phyloP scores from a whole-genome alignment of 306 rosid species.

The Leucaena leucocephala region DNA sequence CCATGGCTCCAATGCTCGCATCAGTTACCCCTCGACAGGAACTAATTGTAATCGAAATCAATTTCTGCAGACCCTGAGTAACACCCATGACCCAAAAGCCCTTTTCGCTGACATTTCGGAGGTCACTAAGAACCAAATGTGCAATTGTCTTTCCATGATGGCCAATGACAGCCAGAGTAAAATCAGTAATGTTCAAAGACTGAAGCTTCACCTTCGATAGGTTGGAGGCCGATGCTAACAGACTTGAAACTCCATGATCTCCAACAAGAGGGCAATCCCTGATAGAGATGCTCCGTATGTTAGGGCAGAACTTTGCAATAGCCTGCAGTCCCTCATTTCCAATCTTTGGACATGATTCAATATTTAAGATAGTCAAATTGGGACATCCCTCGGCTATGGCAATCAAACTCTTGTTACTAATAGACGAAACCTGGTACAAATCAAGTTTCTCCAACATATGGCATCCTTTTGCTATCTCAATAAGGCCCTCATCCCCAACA shows the following conservation, averaged over 20 bases:
- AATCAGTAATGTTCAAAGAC: slow-evolving; percentile 79
- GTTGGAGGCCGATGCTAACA: slow-evolving; percentile 61
- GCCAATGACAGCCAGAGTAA: slow-evolving; percentile 91
- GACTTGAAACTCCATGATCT: slow-evolving; percentile 83
- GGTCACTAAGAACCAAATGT: slow-evolving; percentile 66
- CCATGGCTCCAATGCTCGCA: slow-evolving; percentile 80
- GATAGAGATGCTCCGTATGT: slow-evolving; percentile 63
- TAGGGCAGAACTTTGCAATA: slow-evolving; percentile 70
- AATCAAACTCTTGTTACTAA: slow-evolving; percentile 76
- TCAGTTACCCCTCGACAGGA: slow-evolving; percentile 85
- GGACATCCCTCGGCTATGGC: slow-evolving; percentile 87
- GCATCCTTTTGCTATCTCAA: slow-evolving; percentile 77
- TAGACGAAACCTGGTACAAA: slow-evolving; percentile 62
- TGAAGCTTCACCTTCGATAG: slow-evolving; percentile 82
- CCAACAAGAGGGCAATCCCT: slow-evolving; percentile 86
- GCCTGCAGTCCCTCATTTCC: slow-evolving; percentile 92
- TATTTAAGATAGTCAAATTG: slow-evolving; percentile 66
- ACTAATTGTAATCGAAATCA: slow-evolving; percentile 59
- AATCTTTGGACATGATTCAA: slow-evolving; percentile 74
- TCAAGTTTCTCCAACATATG: slow-evolving; percentile 84
- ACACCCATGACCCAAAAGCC: slow-evolving; percentile 96
- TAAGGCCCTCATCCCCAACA: slow-evolving; percentile 69
- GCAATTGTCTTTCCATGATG: slow-evolving; percentile 73
- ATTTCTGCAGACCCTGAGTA: slow-evolving; percentile 71
- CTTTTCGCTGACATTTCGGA: slow-evolving; percentile 71